Evolutionary conservation across 495 filamentous ascomycete species (phyloP), one percentile per base, ranked within the genome.

Genomic region (Cercophora newfieldiana): DNA sequence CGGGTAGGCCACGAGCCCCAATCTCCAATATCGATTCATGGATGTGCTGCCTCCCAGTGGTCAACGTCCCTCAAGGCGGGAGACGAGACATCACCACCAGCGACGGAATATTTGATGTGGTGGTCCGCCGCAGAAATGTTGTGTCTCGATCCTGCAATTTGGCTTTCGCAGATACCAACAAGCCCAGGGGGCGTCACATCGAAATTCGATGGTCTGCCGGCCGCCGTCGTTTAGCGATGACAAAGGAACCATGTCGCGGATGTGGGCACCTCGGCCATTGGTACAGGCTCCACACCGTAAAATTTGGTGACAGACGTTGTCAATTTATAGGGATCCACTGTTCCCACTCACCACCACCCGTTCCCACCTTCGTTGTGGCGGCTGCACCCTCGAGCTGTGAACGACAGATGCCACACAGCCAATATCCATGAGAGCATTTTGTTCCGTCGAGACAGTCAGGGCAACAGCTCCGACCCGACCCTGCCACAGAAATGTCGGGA

Each of bases 291-390:
- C 70, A 72, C 70, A 49, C 58, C 19, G 53, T 68, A 60, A 72
- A 70, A 72, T 72, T 72, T 72, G 68, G 68, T 66, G 49, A 25
- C 59, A 56, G 69, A 63, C 61, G 64, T 61, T 63, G 44, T 63
- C 61, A 63, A 63, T 63, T 63, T 55, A 37, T 37, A 55, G 21
- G 61, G 61, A 44, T 63, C 61, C 58, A 60, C 58, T 60, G 58
- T 60, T 60, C 25, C 58, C 58, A 60, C 58, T 60, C 58, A 28
- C 58, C 58, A 30, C 54, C 59, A 12, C 33, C 59, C 59, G 29
- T 61, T 61, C 59, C 59, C 59, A 61, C 59, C 47, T 51, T 18
- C 12, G n/a, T 22, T 53, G 37, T 44, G 37, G 37, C 37, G 37
- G 37, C 37, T 44, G 18, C 54, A 31, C 26, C 50, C 50, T 16